Evolutionary conservation across 2,329 filamentous ascomycete genomes (phyloP), one percentile per base, ranked within the genome.

Genomic region (Trichoderma sp.): DNA sequence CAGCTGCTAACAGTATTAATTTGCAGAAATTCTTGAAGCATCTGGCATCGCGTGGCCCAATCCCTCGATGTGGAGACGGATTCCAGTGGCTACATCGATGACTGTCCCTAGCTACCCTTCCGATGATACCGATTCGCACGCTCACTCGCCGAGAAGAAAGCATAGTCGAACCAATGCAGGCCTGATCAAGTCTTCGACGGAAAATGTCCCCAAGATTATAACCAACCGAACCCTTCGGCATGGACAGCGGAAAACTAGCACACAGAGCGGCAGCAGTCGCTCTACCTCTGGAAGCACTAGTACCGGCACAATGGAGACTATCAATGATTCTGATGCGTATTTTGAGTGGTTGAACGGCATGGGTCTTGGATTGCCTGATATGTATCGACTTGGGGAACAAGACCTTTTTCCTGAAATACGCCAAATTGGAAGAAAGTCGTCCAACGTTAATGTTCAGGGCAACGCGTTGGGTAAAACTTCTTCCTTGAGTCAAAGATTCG

Each of bases 1-100:
- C 8, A 19, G n/a, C 6, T 52, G n/a, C 59, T 62, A 49, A 62
- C 40, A 7, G 2, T 31, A 16, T 49, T 21, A 4, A 19, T 24
- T 55, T 21, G 27, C 47, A 79, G 93, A 91, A 53, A 83, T 94
- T 29, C 85, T 96, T 35, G 91, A 96, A 78, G 84, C 82, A 70
- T 89, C 88, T 2, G 86, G 86, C 4, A 93, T 96, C 75, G 92
- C 92, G 2, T 96, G 92, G 92, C 93, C 93, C 8, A 94, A 92
- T 76, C 81, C 86, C 24, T 79, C 82, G 19, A 92, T 93, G 89
- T 92, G 89, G 89, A 83, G 83, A 24, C 84, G 83, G 47, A 78
- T 81, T 21, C 79, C 82, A 16, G 78, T 81, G 70, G 78, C 80
- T 72, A 80, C 76, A 67, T 81, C 78, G 55, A 83, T 79, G 77